A percentile compares a stretch with the other conserved stretches of the same genome.
Conservation (phyloP, 192 early-diverging fungal genomes). For the Dissophora globulifera region DNA sequence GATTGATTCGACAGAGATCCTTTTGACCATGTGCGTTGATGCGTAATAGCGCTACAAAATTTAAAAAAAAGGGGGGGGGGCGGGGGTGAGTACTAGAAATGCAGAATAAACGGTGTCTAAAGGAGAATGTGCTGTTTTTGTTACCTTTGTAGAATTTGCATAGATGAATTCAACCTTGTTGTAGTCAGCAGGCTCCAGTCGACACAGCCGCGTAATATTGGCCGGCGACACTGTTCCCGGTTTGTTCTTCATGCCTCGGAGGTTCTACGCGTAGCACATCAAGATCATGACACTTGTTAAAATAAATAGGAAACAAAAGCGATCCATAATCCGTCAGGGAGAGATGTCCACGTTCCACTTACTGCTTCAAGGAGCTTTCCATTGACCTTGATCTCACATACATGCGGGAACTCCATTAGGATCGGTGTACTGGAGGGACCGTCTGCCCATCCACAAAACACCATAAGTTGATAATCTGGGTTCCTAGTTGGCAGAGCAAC, state of each 20-base stretch:
- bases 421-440: slow-evolving; percentile 9
- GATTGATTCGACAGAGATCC: slow-evolving; percentile 51
- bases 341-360: slow-evolving; percentile 34
- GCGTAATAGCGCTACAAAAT: slow-evolving; percentile 53
- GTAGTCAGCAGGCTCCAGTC: slow-evolving; percentile 18
- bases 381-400: slow-evolving; percentile 62
- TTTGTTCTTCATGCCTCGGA: slow-evolving; percentile 65
- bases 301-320: too few species aligned
- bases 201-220: slow-evolving; percentile 60
- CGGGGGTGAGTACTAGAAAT: too few species aligned
- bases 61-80: too few species aligned
- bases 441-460: slow-evolving; percentile 53
- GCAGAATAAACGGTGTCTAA: too few species aligned
- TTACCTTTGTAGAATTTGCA: slow-evolving; percentile 64
- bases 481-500: slow-evolving; percentile 14
- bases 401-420: slow-evolving; percentile 59
- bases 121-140: too few species aligned
- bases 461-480: slow-evolving; percentile 49
- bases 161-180: slow-evolving; percentile 66
- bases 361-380: slow-evolving; percentile 50
- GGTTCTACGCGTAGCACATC: too few species aligned
- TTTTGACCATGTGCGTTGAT: slow-evolving; percentile 56
- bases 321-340: too few species aligned
- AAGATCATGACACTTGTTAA: too few species aligned
- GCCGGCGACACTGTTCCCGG: slow-evolving; percentile 68